A percentile compares a stretch with the other conserved stretches of the same genome.
Evolutionary conservation across 169 alveolate species (phyloP).

Genomic region (Plasmodium yoelii): DNA sequence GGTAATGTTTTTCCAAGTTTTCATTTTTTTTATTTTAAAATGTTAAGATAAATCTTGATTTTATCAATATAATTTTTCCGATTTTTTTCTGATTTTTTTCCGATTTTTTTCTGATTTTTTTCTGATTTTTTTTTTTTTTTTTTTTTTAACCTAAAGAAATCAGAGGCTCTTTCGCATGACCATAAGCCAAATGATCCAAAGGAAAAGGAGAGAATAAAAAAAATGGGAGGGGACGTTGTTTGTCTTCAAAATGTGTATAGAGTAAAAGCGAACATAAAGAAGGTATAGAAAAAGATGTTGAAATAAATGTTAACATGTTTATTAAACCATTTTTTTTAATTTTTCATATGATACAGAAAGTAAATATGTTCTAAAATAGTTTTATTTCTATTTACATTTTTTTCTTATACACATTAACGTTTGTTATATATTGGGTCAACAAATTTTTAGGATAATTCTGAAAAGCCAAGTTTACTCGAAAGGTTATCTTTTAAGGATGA

Average conservation of each 20-base stretch:
- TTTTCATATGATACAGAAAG: no score
- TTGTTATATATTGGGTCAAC: background rate
- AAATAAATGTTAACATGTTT: background rate
- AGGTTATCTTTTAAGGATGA: slow-evolving; percentile 54
- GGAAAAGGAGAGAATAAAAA: slow-evolving; percentile 71
- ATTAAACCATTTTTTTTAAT: no score
- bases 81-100: background rate
- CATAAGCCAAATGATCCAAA: slow-evolving; percentile 75
- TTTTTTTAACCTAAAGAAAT: slow-evolving; percentile 3
- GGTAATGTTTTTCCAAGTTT: background rate
- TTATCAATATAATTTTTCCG: background rate
- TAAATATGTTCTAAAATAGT: no score
- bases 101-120: no score
- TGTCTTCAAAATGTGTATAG: slow-evolving; percentile 71
- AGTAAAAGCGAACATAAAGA: slow-evolving; percentile 55
- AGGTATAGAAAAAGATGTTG: slow-evolving; percentile 15
- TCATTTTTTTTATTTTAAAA: background rate
- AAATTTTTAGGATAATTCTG: background rate
- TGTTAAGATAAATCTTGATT: no score
- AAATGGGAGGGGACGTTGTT: slow-evolving; percentile 75
- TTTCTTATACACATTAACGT: background rate
- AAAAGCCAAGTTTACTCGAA: slow-evolving; percentile 40
- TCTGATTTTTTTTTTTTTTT: background rate
- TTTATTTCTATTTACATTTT: background rate
- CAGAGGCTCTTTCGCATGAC: slow-evolving; percentile 46